Evolutionary conservation across 1,139 yeast species (phyloP).

Genomic region (Candida sp.): DNA sequence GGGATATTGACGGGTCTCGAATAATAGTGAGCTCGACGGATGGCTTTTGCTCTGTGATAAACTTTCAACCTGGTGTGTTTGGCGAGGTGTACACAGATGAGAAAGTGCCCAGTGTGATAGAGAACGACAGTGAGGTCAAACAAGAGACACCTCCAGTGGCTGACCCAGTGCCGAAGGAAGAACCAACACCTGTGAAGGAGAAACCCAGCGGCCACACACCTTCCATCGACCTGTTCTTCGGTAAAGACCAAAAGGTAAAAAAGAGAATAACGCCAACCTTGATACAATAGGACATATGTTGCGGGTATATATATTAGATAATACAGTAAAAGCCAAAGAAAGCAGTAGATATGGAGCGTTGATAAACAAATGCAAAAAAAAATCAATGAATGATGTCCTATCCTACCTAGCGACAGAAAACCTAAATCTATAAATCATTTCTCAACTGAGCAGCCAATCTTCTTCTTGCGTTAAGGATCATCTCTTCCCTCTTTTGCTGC

Average conservation of each 20-base stretch:
- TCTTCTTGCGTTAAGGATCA: slow-evolving; percentile 48
- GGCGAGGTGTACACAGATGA: slow-evolving; percentile 39
- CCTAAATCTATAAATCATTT: slow-evolving; percentile 20
- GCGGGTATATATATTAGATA: background rate
- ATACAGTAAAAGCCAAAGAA: background rate
- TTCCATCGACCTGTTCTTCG: slow-evolving; percentile 17
- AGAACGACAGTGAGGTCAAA: slow-evolving; percentile 9
- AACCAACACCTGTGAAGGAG: background rate
- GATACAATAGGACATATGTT: slow-evolving; percentile 17
- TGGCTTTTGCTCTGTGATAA: slow-evolving; percentile 83
- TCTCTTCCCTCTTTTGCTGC: slow-evolving; percentile 40
- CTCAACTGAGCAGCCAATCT: slow-evolving; percentile 42
- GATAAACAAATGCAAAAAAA: background rate
- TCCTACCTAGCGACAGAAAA: background rate
- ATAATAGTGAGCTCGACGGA: slow-evolving; percentile 88
- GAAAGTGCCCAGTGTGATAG: slow-evolving; percentile 3
- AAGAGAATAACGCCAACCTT: slow-evolving; percentile 51
- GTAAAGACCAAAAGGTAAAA: slow-evolving; percentile 31
- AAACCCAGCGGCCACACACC: slow-evolving; percentile 5
- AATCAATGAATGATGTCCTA: background rate
- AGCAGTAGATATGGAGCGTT: background rate
- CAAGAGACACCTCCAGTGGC: background rate
- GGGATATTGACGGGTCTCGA: slow-evolving; percentile 81
- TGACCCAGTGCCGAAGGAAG: background rate
- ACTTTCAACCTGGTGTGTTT: slow-evolving; percentile 53